Conservation (phyloP, 1,284 basidiomycete genomes). For the Ganoderma lingzhi region DNA sequence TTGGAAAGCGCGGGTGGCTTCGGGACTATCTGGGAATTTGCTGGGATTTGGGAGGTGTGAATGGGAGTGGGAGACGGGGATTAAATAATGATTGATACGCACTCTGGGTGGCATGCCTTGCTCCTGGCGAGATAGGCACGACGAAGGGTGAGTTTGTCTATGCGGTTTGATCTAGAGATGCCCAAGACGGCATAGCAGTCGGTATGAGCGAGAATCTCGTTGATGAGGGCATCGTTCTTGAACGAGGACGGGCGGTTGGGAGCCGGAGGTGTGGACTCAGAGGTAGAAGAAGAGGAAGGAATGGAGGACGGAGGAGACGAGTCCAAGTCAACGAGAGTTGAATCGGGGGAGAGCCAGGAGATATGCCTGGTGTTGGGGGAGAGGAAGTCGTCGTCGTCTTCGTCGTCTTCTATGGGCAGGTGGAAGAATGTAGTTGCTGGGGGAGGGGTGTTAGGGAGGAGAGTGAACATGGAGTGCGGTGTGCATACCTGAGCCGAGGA, state of each 20-base stretch:
- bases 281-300: constrained; percentile 40
- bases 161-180: constrained; percentile 54
- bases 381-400: constrained; percentile 50
- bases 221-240: constrained; percentile 49
- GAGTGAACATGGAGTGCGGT: constrained; percentile 7
- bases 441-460: neutral
- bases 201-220: constrained; percentile 60
- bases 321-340: neutral
- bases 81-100: constrained; percentile 39
- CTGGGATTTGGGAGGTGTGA: constrained; percentile 47
- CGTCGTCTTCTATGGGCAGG: constrained; percentile 63
- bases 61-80: neutral
- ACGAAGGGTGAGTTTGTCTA: constrained; percentile 73
- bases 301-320: constrained; percentile 17
- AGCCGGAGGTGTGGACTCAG: constrained; percentile 28
- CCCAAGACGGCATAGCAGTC: constrained; percentile 82
- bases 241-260: constrained; percentile 26
- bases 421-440: constrained; percentile 67
- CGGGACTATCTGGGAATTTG: constrained; percentile 81
- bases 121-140: constrained; percentile 82
- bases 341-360: constrained; percentile 46
- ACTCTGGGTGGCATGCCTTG: constrained; percentile 87
- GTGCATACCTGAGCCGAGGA: constrained; percentile 57
- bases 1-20: constrained; percentile 86
- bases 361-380: constrained; percentile 48